A percentile compares a stretch with the other conserved stretches of the same genome.
Evolutionary conservation across 352 stramenopile genomes (phyloP).

Genomic region (Plasmopara viticola): DNA sequence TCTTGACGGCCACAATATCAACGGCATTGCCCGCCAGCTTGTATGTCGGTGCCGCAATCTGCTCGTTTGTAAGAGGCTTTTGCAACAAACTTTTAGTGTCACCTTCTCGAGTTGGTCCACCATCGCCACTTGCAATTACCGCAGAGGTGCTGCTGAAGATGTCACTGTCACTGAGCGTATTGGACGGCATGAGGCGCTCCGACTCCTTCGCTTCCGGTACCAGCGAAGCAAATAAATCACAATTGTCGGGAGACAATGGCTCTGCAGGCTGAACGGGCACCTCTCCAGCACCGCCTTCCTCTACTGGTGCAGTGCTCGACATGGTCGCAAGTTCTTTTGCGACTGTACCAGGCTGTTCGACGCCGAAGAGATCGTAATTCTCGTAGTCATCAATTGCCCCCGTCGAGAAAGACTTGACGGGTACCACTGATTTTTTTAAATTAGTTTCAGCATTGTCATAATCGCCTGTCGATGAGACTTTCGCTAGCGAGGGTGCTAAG

Average conservation of each 20-base stretch:
- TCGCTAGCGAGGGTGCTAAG: conserved; percentile 4
- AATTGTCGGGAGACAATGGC: conserved; percentile 23
- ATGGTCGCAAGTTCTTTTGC: conserved; percentile 14
- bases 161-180: conserved; percentile 10
- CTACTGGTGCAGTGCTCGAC: conserved; percentile 23
- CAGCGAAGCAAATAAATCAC: conserved; percentile 38
- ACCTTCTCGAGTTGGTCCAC: conserved; percentile 10
- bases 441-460: conserved; percentile 17
- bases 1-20: conserved; percentile 71
- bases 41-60: conserved; percentile 32
- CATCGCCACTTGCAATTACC: conserved; percentile 3
- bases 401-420: conserved; percentile 20
- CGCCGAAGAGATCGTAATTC: conserved; percentile 30
- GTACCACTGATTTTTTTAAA: conserved; percentile 5
- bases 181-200: conserved; percentile 24
- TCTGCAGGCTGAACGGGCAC: conserved; percentile 12
- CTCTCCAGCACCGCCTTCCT: conserved; percentile 24
- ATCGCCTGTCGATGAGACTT: conserved; percentile 12
- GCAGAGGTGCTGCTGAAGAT: conserved; percentile 12
- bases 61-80: conserved; percentile 2
- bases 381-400: conserved; percentile 23
- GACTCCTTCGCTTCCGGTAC: conserved; percentile 16
- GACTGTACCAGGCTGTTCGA: conserved; percentile 8
- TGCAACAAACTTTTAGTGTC: conserved; percentile 14
- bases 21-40: conserved; percentile 73